phyloP scores from a whole-genome alignment of 2,329 filamentous ascomycete species.

The Helotiales sp. region DNA sequence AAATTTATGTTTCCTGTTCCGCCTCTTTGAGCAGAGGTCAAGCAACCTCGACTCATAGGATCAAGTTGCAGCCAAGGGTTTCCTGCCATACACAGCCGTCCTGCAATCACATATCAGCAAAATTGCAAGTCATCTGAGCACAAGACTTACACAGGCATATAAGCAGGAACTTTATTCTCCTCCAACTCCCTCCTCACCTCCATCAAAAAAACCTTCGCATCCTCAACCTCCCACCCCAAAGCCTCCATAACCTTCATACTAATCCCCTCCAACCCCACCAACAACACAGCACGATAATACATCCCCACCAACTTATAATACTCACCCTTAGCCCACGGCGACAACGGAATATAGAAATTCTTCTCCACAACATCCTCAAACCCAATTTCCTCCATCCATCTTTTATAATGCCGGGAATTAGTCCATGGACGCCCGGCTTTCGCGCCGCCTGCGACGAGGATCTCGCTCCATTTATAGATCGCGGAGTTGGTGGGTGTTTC shows the following conservation, averaged over 20 bases:
- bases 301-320: slow-evolving; percentile 28
- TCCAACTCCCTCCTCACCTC: slow-evolving; percentile 17
- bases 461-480: background rate
- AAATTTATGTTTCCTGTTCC: too few relatives aligned
- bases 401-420: slow-evolving; percentile 20
- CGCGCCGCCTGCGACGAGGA: slow-evolving; percentile 2
- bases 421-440: slow-evolving; percentile 25
- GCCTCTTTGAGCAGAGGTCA: too few relatives aligned
- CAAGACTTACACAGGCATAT: slow-evolving; percentile 12
- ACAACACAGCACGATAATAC: slow-evolving; percentile 24
- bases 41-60: too few relatives aligned
- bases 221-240: slow-evolving; percentile 27
- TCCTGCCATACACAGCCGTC: background rate
- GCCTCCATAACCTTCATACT: slow-evolving; percentile 27
- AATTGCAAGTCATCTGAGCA: background rate
- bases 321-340: slow-evolving; percentile 27
- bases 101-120: background rate
- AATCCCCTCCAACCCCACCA: slow-evolving; percentile 19
- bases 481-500: background rate
- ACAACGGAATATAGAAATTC: slow-evolving; percentile 28
- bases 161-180: slow-evolving; percentile 14
- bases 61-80: background rate
- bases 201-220: slow-evolving; percentile 29
- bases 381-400: slow-evolving; percentile 32
- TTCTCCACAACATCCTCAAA: slow-evolving; percentile 31